Evolutionary conservation across 108 stramenopile genomes (phyloP).

Genomic region (Nitzschia sp.): DNA sequence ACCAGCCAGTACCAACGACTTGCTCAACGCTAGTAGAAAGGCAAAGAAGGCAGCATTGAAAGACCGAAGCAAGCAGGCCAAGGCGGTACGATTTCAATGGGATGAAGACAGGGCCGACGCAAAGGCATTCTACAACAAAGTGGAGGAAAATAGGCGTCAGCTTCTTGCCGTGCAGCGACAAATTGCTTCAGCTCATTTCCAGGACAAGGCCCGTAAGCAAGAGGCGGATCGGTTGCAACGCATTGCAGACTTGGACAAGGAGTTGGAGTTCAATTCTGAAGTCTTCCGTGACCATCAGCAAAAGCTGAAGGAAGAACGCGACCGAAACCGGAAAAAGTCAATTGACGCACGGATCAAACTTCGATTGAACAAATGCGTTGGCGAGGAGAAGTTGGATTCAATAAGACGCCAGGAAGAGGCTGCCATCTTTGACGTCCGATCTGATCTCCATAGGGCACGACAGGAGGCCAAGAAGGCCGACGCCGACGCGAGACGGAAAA

Average conservation of each 20-base stretch:
- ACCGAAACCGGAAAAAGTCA: slow-evolving; percentile 64
- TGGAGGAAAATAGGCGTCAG: slow-evolving; percentile 62
- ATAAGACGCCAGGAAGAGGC: slow-evolving; percentile 59
- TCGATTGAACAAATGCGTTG: slow-evolving; percentile 63
- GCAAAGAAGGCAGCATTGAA: slow-evolving; percentile 30
- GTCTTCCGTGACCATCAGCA: slow-evolving; percentile 78
- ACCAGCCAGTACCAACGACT: slow-evolving; percentile 7
- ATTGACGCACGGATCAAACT: slow-evolving; percentile 60
- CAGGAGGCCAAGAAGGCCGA: slow-evolving; percentile 34
- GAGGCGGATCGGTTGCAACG: slow-evolving; percentile 35
- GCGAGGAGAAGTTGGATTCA: slow-evolving; percentile 55
- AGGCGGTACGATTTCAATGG: slow-evolving; percentile 59
- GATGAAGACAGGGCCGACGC: slow-evolving; percentile 58
- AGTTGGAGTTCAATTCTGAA: slow-evolving; percentile 73
- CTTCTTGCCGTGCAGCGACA: slow-evolving; percentile 59
- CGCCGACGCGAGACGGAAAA: slow-evolving; percentile 65
- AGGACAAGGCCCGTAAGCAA: slow-evolving; percentile 52
- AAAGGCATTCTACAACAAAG: slow-evolving; percentile 49
- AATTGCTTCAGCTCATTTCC: slow-evolving; percentile 59
- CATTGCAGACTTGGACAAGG: slow-evolving; percentile 59
- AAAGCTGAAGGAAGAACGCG: slow-evolving; percentile 70
- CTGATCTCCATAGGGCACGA: slow-evolving; percentile 57
- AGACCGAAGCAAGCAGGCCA: slow-evolving; percentile 11
- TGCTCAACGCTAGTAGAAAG: slow-evolving; percentile 42
- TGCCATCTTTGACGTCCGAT: slow-evolving; percentile 63